A percentile compares a stretch with the other conserved stretches of the same genome.
Conservation (phyloP, 352 stramenopile species). For the Pythium apleroticum region DNA sequence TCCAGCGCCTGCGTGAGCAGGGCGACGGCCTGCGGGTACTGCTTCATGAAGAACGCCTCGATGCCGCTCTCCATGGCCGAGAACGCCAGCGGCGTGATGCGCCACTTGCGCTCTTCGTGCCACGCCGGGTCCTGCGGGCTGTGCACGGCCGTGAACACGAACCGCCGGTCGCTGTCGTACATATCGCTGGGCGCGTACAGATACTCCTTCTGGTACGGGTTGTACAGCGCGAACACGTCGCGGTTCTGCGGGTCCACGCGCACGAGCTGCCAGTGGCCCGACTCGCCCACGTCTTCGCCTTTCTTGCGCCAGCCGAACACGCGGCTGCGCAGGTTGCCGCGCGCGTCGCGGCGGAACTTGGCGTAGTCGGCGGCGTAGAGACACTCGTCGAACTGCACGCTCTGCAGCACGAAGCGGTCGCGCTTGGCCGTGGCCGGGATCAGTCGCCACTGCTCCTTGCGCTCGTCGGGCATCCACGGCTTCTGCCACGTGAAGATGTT, state of each 20-base stretch:
- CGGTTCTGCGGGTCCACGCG: slow-evolving; percentile 34
- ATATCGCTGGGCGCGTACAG: slow-evolving; percentile 54
- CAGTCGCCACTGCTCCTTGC: slow-evolving; percentile 55
- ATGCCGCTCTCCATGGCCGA: slow-evolving; percentile 58
- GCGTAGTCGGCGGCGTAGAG: slow-evolving; percentile 69
- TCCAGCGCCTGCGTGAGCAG: slow-evolving; percentile 44
- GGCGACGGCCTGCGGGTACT: slow-evolving; percentile 58
- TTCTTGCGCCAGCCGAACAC: slow-evolving; percentile 65
- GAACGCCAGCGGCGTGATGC: slow-evolving; percentile 37
- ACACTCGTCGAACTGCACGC: slow-evolving; percentile 53
- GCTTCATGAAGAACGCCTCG: slow-evolving; percentile 68
- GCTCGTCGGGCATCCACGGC: slow-evolving; percentile 32
- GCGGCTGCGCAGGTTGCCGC: slow-evolving; percentile 49
- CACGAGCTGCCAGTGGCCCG: slow-evolving; percentile 66
- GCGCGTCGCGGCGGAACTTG: slow-evolving; percentile 58
- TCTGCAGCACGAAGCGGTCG: slow-evolving; percentile 71
- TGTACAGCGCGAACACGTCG: slow-evolving; percentile 75
- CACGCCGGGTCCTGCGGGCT: slow-evolving; percentile 28
- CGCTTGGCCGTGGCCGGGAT: slow-evolving; percentile 55
- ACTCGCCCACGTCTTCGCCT: slow-evolving; percentile 40
- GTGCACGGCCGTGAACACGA: slow-evolving; percentile 47
- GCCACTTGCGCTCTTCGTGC: slow-evolving; percentile 45
- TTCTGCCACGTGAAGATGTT: slow-evolving; percentile 42
- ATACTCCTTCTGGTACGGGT: slow-evolving; percentile 73
- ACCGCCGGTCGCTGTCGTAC: slow-evolving; percentile 52